Percentiles rank a stretch among this genome's conserved stretches.
Conservation (phyloP, 192 early-diverging fungal species). For the Gonapodya sp. region DNA sequence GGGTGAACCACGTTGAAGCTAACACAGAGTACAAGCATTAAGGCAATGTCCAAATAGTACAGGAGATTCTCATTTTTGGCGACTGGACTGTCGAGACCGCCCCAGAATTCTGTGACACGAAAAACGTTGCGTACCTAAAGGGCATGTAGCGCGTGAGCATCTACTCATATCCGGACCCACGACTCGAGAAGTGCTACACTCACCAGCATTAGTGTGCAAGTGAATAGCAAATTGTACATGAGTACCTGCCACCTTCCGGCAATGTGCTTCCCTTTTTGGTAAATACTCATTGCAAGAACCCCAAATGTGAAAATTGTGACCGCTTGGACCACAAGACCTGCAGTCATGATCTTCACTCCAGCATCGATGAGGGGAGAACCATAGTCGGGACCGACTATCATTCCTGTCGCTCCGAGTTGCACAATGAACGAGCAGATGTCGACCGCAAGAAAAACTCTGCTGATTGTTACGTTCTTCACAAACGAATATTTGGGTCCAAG, state of each 20-base stretch:
- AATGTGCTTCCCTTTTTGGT: conserved; percentile 4
- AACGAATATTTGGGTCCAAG: conserved; percentile 10
- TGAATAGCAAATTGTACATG: background rate
- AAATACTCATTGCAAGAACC: conserved; percentile 13
- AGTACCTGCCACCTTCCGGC: background rate
- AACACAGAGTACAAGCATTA: conserved; percentile 17
- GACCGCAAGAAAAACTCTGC: conserved; percentile 15
- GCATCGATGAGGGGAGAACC: background rate
- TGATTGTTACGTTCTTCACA: conserved; percentile 5
- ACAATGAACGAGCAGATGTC: conserved; percentile 19
- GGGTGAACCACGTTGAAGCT: conserved; percentile 19
- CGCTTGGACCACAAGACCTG: conserved; percentile 19
- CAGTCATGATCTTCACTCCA: conserved; percentile 14
- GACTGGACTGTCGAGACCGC: conserved; percentile 17
- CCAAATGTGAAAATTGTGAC: conserved; percentile 15
- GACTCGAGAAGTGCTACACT: background rate
- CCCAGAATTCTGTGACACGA: conserved; percentile 22
- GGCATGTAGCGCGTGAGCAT: background rate
- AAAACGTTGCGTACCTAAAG: conserved; percentile 13
- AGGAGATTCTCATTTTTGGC: conserved; percentile 18
- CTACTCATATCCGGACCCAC: background rate
- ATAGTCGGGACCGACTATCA: conserved; percentile 12
- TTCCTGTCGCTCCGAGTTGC: conserved; percentile 11
- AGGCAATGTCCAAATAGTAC: conserved; percentile 20
- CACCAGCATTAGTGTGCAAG: background rate